A percentile compares a stretch with the other conserved stretches of the same genome.
phyloP scores from a whole-genome alignment of 2,329 filamentous ascomycete genomes.

The Myriosclerotinia scirpicola region DNA sequence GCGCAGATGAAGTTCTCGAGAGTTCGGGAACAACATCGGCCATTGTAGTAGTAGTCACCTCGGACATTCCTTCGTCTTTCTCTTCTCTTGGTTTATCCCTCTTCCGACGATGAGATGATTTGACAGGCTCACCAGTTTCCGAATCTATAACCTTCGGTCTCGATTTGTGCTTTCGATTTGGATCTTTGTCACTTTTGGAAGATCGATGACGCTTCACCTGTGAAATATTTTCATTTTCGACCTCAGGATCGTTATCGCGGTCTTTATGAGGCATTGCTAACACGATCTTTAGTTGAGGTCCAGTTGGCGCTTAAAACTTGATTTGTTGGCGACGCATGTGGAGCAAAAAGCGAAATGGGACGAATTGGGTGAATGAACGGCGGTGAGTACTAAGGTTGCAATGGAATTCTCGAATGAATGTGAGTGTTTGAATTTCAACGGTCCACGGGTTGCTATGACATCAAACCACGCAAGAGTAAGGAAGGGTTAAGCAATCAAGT shows the following conservation, averaged over 20 bases:
- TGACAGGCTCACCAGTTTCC: constrained; percentile 39
- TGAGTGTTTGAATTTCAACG: not conserved
- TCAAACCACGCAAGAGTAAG: constrained; percentile 9
- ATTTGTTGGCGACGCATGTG: constrained; percentile 25
- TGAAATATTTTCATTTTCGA: constrained; percentile 33
- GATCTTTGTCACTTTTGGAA: constrained; percentile 38
- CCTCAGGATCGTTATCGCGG: constrained; percentile 34
- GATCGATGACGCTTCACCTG: constrained; percentile 36
- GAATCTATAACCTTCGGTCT: constrained; percentile 38
- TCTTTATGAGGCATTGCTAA: constrained; percentile 27
- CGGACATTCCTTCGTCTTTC: constrained; percentile 27
- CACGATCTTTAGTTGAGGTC: constrained; percentile 11
- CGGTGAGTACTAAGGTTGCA: constrained; percentile 23
- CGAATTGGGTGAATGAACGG: constrained; percentile 21
- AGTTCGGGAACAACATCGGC: constrained; percentile 54
- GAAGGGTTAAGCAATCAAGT: constrained; percentile 10
- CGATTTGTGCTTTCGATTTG: constrained; percentile 40
- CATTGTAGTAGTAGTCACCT: constrained; percentile 40
- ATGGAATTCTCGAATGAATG: not conserved
- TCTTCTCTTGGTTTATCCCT: constrained; percentile 36
- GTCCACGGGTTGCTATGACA: constrained; percentile 11
- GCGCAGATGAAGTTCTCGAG: constrained; percentile 39
- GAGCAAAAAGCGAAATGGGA: constrained; percentile 14
- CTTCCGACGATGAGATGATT: constrained; percentile 36
- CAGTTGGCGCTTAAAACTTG: constrained; percentile 25